phyloP scores from a whole-genome alignment of 2,329 filamentous ascomycete species.

The Monosporascus sp. region DNA sequence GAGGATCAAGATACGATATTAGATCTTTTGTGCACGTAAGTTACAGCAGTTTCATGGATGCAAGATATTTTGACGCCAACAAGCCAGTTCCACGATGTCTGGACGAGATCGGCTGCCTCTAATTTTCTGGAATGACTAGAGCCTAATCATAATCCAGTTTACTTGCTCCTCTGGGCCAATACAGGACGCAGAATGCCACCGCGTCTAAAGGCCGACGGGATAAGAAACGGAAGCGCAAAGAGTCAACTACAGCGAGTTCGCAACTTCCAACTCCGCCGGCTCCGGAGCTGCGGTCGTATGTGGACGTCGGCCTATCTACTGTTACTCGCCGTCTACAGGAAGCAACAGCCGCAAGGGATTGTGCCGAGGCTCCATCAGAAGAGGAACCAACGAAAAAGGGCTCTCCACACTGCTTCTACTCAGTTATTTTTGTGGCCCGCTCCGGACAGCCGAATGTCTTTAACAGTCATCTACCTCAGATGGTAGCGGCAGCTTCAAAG shows the following conservation, averaged over 20 bases:
- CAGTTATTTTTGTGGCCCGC: slow-evolving; percentile 53
- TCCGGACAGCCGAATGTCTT: slow-evolving; percentile 54
- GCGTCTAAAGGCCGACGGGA: slow-evolving; percentile 58
- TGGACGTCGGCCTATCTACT: slow-evolving; percentile 61
- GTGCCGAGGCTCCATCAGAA: background rate
- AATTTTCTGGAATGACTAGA: background rate
- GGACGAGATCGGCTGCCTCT: background rate
- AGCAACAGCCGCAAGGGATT: slow-evolving; percentile 20
- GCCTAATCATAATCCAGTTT: slow-evolving; percentile 40
- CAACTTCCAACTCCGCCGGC: slow-evolving; percentile 24
- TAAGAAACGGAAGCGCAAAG: slow-evolving; percentile 46
- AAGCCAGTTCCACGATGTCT: background rate
- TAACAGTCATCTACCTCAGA: slow-evolving; percentile 54
- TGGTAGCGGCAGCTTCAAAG: slow-evolving; percentile 46
- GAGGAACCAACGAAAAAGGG: background rate
- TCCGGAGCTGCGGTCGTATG: slow-evolving; percentile 49
- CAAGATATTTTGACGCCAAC: background rate
- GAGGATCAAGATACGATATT: slow-evolving; percentile 60
- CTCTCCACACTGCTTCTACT: slow-evolving; percentile 30
- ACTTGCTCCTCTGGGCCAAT: slow-evolving; percentile 56
- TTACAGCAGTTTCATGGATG: slow-evolving; percentile 2
- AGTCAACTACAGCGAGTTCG: slow-evolving; percentile 11
- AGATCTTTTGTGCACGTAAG: slow-evolving; percentile 62
- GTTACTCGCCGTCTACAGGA: slow-evolving; percentile 56
- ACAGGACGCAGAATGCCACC: slow-evolving; percentile 49